Evolutionary conservation across 495 filamentous ascomycete genomes (phyloP).

Genomic region (Penicillium manginii): DNA sequence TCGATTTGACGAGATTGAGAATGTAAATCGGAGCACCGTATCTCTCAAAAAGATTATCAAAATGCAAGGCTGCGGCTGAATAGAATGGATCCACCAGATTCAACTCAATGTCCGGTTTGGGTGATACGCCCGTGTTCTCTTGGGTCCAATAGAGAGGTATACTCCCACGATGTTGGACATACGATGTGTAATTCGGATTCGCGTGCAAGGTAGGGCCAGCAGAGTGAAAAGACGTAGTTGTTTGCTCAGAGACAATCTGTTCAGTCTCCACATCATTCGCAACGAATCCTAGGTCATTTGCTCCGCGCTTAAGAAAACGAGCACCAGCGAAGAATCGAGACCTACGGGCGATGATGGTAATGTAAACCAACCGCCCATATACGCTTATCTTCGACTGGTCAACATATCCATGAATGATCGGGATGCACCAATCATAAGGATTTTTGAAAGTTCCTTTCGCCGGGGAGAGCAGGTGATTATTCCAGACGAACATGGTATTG

Average conservation of each 20-base stretch:
- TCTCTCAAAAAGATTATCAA: slow-evolving; percentile 91
- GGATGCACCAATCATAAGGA: slow-evolving; percentile 93
- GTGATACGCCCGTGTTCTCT: slow-evolving; percentile 91
- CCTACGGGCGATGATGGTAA: slow-evolving; percentile 89
- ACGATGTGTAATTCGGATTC: slow-evolving; percentile 92
- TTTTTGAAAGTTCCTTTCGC: slow-evolving; percentile 71
- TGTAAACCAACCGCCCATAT: slow-evolving; percentile 83
- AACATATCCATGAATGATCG: slow-evolving; percentile 94
- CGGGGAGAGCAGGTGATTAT: slow-evolving; percentile 82
- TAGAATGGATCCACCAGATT: slow-evolving; percentile 96
- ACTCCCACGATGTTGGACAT: slow-evolving; percentile 94
- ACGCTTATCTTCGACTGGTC: slow-evolving; percentile 85
- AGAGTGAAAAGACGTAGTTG: slow-evolving; percentile 93
- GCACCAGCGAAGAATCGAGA: slow-evolving; percentile 95
- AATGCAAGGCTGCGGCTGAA: slow-evolving; percentile 92
- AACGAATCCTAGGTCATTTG: slow-evolving; percentile 95
- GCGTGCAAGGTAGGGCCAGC: slow-evolving; percentile 83
- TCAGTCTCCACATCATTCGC: slow-evolving; percentile 99
- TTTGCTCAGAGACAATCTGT: slow-evolving; percentile 92
- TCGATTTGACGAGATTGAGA: slow-evolving; percentile 89
- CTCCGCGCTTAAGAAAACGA: slow-evolving; percentile 89
- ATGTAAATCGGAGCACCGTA: slow-evolving; percentile 92
- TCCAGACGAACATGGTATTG: slow-evolving; percentile 98
- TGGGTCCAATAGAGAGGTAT: slow-evolving; percentile 98
- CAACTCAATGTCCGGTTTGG: slow-evolving; percentile 92